Evolutionary conservation across 2,329 filamentous ascomycete species (phyloP), one percentile per base, ranked within the genome.

Genomic region (Microdochium bolleyi): DNA sequence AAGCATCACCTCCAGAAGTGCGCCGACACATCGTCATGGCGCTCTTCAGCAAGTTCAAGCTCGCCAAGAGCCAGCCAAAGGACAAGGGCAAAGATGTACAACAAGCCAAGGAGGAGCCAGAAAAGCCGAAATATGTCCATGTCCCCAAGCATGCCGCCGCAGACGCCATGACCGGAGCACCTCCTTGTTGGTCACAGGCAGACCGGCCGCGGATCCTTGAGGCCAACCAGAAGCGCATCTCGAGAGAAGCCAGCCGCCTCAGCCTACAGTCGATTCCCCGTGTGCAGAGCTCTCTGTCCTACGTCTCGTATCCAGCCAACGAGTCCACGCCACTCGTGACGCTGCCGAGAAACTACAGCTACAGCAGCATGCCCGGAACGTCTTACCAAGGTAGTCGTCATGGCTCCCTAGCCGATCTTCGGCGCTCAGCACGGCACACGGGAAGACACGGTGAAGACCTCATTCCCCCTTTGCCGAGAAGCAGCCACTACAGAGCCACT

Each of bases 61-160:
- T 69, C 57, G 74, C 75, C 57, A 75, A 76, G 54, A 74, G 79
- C 61, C 75, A 79, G 51, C 77, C 79, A 57, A 81, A 83, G 63
- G 74, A 82, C 50, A 71, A 72, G 16, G 41, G 19, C 14, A 16
- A 46, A 46, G 41, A 21, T 38, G 69, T 72, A 46, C 76, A 78
- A 60, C 62, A 73, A 54, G 72, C 67, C 44, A 74, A 76, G 51
- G 62, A 67, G 44, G 72, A 74, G 55, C 51, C 63, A 21, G 61
- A 66, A 37, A 71, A 72, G 51, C 56, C 67, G n/a, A 72, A 77
- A 13, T 85, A 85, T 65, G 76, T 70, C 51, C 82, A 85, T 61
- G 66, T 82, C 21, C 80, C 82, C n/a, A 83, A 72, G 14, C 83
- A 86, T 61, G 82, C 82, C 25, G 79, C 79, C 48, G 63, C 72